These are phyloP conservation scores for Ascosphaera aggregata DNA, from an alignment of 2,329 filamentous ascomycete species.

Conservation along the genomic window DNA sequence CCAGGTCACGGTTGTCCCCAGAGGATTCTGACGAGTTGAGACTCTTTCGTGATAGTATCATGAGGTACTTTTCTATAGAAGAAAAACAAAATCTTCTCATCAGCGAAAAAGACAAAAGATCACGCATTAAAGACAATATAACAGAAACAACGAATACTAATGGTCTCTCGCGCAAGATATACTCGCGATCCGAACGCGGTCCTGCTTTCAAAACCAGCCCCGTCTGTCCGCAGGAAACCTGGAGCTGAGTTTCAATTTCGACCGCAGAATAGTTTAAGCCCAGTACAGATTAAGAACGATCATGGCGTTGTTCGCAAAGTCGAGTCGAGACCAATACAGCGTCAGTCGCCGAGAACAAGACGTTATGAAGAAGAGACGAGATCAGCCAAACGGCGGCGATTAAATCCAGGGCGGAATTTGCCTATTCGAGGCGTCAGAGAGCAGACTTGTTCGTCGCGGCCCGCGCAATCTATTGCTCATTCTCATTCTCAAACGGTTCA, in stretches of 20 bases:
- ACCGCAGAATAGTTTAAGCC: neutral
- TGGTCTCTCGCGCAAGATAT: neutral
- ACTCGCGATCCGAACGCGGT: neutral
- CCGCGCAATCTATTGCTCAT: too few relatives aligned
- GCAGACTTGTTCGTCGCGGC: too few relatives aligned
- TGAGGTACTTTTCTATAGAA: too few relatives aligned
- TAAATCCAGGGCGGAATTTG: neutral
- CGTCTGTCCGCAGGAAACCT: neutral
- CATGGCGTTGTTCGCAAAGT: neutral
- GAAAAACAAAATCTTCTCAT: too few relatives aligned
- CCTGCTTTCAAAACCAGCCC: neutral
- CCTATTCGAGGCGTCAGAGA: too few relatives aligned
- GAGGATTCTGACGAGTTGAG: neutral
- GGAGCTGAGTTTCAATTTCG: neutral
- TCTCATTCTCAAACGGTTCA: too few relatives aligned
- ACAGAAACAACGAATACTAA: neutral
- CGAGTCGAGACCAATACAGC: too few relatives aligned
- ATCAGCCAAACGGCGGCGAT: neutral
- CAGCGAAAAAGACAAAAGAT: too few relatives aligned
- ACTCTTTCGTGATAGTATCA: too few relatives aligned
- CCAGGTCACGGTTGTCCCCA: neutral
- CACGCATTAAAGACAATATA: too few relatives aligned
- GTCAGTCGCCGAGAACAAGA: neutral
- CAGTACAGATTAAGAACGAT: neutral
- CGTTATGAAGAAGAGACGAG: neutral